phyloP scores from a whole-genome alignment of 1,284 basidiomycete genomes.

The Ceratobasidium sp. region DNA sequence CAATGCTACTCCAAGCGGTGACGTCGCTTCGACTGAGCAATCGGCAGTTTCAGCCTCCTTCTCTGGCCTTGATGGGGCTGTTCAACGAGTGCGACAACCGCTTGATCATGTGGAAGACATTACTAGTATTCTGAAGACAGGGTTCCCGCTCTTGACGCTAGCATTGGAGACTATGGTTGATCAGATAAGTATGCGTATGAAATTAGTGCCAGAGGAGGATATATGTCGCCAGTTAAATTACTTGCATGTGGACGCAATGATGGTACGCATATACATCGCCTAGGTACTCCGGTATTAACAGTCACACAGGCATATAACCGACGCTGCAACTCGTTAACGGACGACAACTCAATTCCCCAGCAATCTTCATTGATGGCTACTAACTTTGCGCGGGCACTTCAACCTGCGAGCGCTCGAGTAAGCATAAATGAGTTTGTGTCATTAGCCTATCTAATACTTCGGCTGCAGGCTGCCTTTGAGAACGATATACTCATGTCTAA shows the following conservation, averaged over 20 bases:
- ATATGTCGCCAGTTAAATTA: constrained; percentile 93
- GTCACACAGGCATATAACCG: constrained; percentile 36
- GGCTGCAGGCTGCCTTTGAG: constrained; percentile 84
- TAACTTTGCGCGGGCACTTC: constrained; percentile 33
- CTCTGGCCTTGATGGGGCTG: constrained; percentile 44
- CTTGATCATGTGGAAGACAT: constrained; percentile 97
- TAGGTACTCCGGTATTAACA: neutral
- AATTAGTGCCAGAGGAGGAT: constrained; percentile 92
- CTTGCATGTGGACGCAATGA: constrained; percentile 81
- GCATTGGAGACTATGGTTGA: constrained; percentile 99
- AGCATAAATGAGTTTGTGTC: neutral
- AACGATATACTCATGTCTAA: constrained; percentile 90
- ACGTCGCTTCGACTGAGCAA: constrained; percentile 1
- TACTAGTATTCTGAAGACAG: constrained; percentile 94
- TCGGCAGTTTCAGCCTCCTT: constrained; percentile 20
- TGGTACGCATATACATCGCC: constrained; percentile 64
- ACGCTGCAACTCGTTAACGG: constrained; percentile 42
- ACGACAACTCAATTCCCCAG: constrained; percentile 41
- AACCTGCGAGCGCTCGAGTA: constrained; percentile 48
- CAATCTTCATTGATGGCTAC: constrained; percentile 41
- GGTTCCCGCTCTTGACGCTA: constrained; percentile 93
- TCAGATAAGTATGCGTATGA: constrained; percentile 93
- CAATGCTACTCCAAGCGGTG: constrained; percentile 36
- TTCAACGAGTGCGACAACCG: constrained; percentile 70
- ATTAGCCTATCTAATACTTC: constrained; percentile 1